Base-by-base conservation (phyloP, 257 asterid genomes). In the Solanum dulcamara region DNA sequence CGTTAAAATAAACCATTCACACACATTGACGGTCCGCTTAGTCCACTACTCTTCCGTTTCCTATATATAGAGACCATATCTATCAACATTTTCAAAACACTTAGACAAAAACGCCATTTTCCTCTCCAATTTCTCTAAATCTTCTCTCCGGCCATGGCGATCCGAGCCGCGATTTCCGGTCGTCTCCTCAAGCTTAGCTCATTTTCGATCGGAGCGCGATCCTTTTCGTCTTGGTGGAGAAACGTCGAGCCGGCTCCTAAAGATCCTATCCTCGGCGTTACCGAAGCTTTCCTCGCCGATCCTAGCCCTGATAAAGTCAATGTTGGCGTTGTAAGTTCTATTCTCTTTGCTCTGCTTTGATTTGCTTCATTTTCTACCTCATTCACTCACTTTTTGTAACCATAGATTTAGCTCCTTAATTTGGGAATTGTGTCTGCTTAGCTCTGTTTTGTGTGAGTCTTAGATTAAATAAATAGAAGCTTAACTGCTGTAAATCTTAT, bases 201-300 rank as follows among this genome's bases (percentile, higher is more conserved):
- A 6, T 66, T 85, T 85, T n/a, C 84, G 68, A 80, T 90, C 46
- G 97, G 93, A 42, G 91, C 85, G 80, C 92, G 97, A 91, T 90
- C 94, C 89, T 85, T 93, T 89, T 90, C 97, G 55, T 90, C 94
- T 26, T 92, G 92, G 98, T 97, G 98, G 98, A 88, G 94, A 77
- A 92, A 91, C 89, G 98, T 97, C 22, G 97, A 97, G 88, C 98
- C 97, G 22, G 99, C 99, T 75, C 90, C 99, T 5, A 95, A 94
- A 88, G 99, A 97, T 89, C 99, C 99, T 74, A 97, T 97, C 89
- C 97, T 97, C 81, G 99, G 98, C 42, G 99, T 97, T 38, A 95
- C 98, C 81, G 98, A 97, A 89, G 98, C 99, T 84, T 97, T 94
- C 40, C 94, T 97, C 33, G 97, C 99, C 64, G 99, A 97, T 93